These are phyloP conservation scores for Cordyceps cicadae DNA, from an alignment of 2,329 filamentous ascomycete species.

Conservation along the genomic window DNA sequence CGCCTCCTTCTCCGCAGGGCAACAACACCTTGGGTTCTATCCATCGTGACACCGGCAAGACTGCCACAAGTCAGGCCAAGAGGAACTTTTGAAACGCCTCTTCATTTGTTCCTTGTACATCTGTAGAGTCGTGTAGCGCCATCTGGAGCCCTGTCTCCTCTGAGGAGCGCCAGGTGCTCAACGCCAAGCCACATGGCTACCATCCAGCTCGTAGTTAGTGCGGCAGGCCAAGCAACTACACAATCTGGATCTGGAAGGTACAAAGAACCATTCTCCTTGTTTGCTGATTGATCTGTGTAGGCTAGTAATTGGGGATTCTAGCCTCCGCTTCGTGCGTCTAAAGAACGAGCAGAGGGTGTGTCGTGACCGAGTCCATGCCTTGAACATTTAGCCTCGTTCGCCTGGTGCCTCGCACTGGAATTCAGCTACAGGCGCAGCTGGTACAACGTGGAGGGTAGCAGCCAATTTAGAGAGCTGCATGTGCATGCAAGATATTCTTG, in stretches of 20 bases:
- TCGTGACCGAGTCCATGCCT: not conserved
- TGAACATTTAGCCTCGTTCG: not conserved
- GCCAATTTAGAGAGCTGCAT: not conserved
- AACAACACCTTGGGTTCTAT: not conserved
- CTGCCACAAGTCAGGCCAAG: not conserved
- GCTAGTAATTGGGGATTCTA: not conserved
- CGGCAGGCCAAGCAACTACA: not conserved
- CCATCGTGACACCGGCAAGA: not conserved
- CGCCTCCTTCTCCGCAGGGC: too few relatives aligned
- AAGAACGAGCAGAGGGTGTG: not conserved
- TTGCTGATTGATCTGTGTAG: not conserved
- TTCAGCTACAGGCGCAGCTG: not conserved
- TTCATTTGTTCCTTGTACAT: not conserved
- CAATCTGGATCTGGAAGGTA: not conserved
- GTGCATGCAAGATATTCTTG: not conserved
- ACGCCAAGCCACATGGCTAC: slow-evolving; percentile 1
- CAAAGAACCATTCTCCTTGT: not conserved
- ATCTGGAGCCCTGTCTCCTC: not conserved
- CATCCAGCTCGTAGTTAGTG: not conserved
- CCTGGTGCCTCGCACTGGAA: not conserved
- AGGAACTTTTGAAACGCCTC: slow-evolving; percentile 6
- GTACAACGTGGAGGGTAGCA: not conserved
- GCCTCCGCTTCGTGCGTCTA: not conserved
- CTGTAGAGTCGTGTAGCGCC: not conserved
- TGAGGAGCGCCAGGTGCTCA: not conserved